Conservation (phyloP, 2,329 filamentous ascomycete genomes). For the Diaporthe humulicola region DNA sequence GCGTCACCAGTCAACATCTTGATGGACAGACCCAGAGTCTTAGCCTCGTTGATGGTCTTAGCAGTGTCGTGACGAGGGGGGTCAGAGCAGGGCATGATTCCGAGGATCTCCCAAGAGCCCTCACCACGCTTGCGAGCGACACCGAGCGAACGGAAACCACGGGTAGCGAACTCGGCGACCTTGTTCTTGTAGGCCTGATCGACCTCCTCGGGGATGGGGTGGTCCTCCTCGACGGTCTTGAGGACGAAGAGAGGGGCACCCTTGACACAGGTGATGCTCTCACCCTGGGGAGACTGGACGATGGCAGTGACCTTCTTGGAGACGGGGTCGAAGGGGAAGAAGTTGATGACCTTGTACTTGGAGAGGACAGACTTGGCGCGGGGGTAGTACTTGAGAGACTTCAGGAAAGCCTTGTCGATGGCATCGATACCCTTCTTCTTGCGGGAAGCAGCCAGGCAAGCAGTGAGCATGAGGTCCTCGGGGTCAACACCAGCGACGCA, state of each 20-base stretch:
- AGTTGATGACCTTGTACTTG: conserved; percentile 88
- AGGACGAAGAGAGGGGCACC: conserved; percentile 90
- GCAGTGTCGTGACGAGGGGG: conserved; percentile 92
- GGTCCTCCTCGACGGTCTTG: conserved; percentile 88
- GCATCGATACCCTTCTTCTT: conserved; percentile 97
- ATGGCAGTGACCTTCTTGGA: conserved; percentile 92
- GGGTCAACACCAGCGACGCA: conserved; percentile 85
- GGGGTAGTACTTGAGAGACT: conserved; percentile 85
- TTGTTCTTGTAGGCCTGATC: conserved; percentile 92
- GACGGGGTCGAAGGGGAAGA: conserved; percentile 91
- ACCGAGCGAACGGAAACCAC: conserved; percentile 94
- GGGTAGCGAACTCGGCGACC: conserved; percentile 90
- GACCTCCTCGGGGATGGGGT: conserved; percentile 81
- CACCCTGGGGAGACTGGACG: conserved; percentile 85
- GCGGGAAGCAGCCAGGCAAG: conserved; percentile 88
- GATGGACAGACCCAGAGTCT: conserved; percentile 87
- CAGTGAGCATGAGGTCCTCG: conserved; percentile 92
- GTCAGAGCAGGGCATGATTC: conserved; percentile 95
- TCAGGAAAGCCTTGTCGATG: conserved; percentile 95
- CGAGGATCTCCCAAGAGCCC: conserved; percentile 89
- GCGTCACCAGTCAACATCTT: conserved; percentile 98
- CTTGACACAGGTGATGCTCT: conserved; percentile 91
- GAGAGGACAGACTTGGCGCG: conserved; percentile 83
- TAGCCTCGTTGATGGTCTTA: conserved; percentile 91
- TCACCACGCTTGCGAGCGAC: conserved; percentile 90